Percentiles rank a stretch among this genome's conserved stretches.
phyloP scores from a whole-genome alignment of 2,329 filamentous ascomycete species.

The Paecilomyces sp. region DNA sequence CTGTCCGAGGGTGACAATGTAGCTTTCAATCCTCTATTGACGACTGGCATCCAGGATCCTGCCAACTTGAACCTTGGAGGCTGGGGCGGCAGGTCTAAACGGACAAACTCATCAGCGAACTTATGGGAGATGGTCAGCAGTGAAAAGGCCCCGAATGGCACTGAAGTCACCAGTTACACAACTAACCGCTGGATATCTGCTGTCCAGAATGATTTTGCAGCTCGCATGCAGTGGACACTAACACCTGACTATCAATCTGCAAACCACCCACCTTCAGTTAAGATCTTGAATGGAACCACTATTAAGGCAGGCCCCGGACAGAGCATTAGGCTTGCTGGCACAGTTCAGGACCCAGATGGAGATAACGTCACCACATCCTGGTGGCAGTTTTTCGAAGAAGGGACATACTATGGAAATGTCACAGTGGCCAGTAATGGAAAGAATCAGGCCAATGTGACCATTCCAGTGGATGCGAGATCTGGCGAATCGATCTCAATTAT shows the following conservation, averaged over 20 bases:
- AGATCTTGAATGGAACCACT: neutral
- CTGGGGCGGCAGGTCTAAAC: neutral
- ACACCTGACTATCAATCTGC: slow-evolving; percentile 4
- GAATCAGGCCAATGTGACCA: neutral
- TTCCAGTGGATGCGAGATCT: neutral
- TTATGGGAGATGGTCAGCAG: neutral
- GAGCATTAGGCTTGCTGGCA: neutral
- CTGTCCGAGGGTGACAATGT: neutral
- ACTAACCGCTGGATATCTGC: slow-evolving; percentile 6
- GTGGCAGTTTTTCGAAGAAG: neutral
- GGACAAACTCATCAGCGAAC: neutral
- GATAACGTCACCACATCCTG: neutral
- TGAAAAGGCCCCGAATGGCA: neutral
- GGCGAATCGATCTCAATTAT: neutral
- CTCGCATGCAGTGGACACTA: slow-evolving; percentile 11
- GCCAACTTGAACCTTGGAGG: neutral
- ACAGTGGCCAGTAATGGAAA: neutral
- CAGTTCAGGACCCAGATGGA: neutral
- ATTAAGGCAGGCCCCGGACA: neutral
- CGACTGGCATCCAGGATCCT: neutral
- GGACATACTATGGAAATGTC: neutral
- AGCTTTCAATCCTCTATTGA: neutral
- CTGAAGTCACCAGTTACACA: neutral
- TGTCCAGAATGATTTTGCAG: slow-evolving; percentile 10
- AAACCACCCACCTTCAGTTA: slow-evolving; percentile 6